These are phyloP conservation scores for Echeveria elegans DNA, from an alignment of 164 flowering plant genomes.

Conservation along the genomic window DNA sequence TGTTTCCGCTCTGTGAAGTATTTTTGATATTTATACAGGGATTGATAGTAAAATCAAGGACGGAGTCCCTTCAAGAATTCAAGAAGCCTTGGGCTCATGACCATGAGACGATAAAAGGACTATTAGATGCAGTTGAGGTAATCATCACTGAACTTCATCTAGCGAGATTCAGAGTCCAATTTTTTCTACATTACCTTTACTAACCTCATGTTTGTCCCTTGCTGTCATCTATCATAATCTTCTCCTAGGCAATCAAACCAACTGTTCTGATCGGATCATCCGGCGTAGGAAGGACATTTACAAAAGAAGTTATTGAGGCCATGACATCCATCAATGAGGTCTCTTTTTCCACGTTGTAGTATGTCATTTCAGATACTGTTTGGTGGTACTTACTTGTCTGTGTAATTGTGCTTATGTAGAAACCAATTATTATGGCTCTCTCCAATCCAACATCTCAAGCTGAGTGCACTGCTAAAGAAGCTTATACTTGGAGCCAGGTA, in stretches of 20 bases:
- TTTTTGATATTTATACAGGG: conserved; percentile 30
- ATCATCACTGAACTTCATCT: conserved; percentile 25
- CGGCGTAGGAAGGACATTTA: conserved; percentile 72
- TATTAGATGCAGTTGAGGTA: conserved; percentile 63
- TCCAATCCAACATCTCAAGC: conserved; percentile 94
- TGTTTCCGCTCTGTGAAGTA: neutral
- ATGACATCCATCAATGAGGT: conserved; percentile 73
- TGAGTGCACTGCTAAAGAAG: conserved; percentile 94
- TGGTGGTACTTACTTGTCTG: neutral
- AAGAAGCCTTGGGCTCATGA: conserved; percentile 94
- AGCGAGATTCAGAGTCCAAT: neutral
- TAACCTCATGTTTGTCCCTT: conserved; percentile 4
- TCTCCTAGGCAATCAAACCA: conserved; percentile 60
- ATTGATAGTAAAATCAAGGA: conserved; percentile 54
- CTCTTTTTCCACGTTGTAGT: neutral
- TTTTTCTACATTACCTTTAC: neutral
- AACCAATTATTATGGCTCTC: conserved; percentile 83
- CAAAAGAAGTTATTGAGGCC: conserved; percentile 82
- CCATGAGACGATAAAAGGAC: conserved; percentile 44
- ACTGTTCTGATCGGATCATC: conserved; percentile 82
- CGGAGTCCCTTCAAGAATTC: conserved; percentile 60
- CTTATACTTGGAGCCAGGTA: conserved; percentile 87
- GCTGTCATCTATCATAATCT: neutral
- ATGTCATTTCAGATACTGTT: neutral
- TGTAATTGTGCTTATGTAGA: conserved; percentile 31